A percentile compares a stretch with the other conserved stretches of the same genome.
Conservation (phyloP, 805 yeast genomes). For the Komagataella phaffii region DNA sequence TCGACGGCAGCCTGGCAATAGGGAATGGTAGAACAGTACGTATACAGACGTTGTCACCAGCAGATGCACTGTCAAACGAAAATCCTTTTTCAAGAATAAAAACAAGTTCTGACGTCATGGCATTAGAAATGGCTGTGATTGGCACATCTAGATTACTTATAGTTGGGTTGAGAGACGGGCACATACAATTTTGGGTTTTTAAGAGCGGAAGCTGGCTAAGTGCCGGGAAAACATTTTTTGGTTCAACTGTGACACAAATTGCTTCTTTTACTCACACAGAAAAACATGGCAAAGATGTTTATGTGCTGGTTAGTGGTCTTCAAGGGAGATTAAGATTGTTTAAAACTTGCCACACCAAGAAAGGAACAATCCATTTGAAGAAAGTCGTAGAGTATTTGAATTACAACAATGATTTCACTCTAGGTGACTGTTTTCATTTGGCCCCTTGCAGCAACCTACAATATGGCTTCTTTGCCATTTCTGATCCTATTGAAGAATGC, state of each 20-base stretch:
- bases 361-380: background rate
- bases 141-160: background rate
- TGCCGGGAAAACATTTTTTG: background rate
- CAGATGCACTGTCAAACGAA: background rate
- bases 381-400: background rate
- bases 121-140: background rate
- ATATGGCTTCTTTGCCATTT: background rate
- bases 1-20: background rate
- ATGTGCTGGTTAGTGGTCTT: background rate
- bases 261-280: background rate
- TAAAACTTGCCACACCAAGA: background rate
- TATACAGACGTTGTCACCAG: background rate
- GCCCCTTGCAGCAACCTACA: background rate
- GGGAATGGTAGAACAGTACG: background rate
- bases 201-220: background rate
- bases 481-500: background rate
- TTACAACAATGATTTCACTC: background rate
- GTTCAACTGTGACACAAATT: background rate
- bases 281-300: background rate
- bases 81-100: background rate
- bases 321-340: background rate
- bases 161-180: background rate
- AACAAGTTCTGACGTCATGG: background rate
- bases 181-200: background rate
- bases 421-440: background rate